These are phyloP conservation scores for Verticillium isaacii DNA, from an alignment of 2,329 filamentous ascomycete species.

Conservation along the genomic window DNA sequence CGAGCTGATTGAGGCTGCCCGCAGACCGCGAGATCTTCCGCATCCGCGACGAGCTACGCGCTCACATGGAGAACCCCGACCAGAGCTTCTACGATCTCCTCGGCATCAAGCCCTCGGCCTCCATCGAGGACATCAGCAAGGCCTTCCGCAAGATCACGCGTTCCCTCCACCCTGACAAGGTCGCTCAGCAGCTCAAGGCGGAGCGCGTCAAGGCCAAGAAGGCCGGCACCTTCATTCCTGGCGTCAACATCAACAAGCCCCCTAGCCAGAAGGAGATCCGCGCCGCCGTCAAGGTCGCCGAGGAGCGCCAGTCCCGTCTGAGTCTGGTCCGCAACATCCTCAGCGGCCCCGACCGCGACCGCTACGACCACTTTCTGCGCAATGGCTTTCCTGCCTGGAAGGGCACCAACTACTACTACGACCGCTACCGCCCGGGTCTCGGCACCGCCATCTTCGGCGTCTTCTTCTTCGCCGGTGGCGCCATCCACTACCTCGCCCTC, in stretches of 20 bases:
- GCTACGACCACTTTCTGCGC: slow-evolving; percentile 89
- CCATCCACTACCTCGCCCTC: slow-evolving; percentile 79
- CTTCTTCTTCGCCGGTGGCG: slow-evolving; percentile 78
- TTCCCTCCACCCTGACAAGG: slow-evolving; percentile 90
- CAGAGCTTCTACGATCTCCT: slow-evolving; percentile 95
- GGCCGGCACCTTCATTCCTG: slow-evolving; percentile 48
- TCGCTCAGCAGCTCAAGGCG: slow-evolving; percentile 74
- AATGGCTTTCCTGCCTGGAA: slow-evolving; percentile 97
- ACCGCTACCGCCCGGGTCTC: slow-evolving; percentile 83
- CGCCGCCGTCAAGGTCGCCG: slow-evolving; percentile 73
- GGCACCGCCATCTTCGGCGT: slow-evolving; percentile 78
- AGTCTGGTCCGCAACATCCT: slow-evolving; percentile 83
- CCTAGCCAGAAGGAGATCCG: slow-evolving; percentile 72
- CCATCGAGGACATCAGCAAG: slow-evolving; percentile 85
- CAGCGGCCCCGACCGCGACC: slow-evolving; percentile 70
- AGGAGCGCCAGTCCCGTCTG: slow-evolving; percentile 77
- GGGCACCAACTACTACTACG: slow-evolving; percentile 98
- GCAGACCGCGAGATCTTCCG: slow-evolving; percentile 97
- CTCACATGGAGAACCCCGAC: slow-evolving; percentile 64
- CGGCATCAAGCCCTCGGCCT: slow-evolving; percentile 67
- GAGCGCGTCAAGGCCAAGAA: slow-evolving; percentile 55
- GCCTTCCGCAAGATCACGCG: slow-evolving; percentile 87
- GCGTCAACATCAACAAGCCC: slow-evolving; percentile 62
- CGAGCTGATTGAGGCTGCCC: slow-evolving; percentile 3
- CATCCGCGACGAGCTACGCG: slow-evolving; percentile 78